Evolutionary conservation across 768 basidiomycete species (phyloP), one percentile per base, ranked within the genome.

Genomic region (Boletus reticulatus): DNA sequence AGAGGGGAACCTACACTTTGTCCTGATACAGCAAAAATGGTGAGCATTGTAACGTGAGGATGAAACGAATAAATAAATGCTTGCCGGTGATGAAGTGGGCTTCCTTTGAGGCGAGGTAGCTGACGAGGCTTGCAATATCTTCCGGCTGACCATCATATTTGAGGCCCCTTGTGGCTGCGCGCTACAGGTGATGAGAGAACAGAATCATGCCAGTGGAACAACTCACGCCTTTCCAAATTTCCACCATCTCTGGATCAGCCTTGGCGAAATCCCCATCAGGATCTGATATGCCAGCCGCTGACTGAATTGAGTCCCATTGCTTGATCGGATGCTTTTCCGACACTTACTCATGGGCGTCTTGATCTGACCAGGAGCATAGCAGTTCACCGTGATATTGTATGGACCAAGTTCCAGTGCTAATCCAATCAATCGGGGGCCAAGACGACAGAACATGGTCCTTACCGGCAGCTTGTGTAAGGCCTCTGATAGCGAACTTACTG

Each of bases 401-500:
- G 53, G 31, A 0, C 65, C 69, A 13, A 72, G 58, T 55, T 76
- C 76, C 32, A 53, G 14, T 4, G 59, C 58, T 59, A 10, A 29
- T 31, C 11, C 11, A 4, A 32, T 34, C 32, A 46, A 43, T 38
- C 9, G 9, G 14, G 41, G 43, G 4, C 9, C 2, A 6, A 22
- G n/a, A 20, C 8, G 2, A 10, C 5, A 17, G 20, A 0, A 20
- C 10, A 43, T 0, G 22, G 41, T 47, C 42, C 59, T 44, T 60
- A 76, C 75, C 72, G 11, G 68, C 65, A 6, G 63, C 55, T 49
- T 78, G 76, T 19, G 74, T 78, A 6, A 78, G 48, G 3, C 73
- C 73, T 29, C 75, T 68, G 32, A 77, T 56, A 6, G 74, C 73
- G 32, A 72, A 76, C 51, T 78, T 78, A n/a, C 71, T 67, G 4